Evolutionary conservation across 2,329 filamentous ascomycete species (phyloP), one percentile per base, ranked within the genome.

Genomic region (Penicillium sp.): DNA sequence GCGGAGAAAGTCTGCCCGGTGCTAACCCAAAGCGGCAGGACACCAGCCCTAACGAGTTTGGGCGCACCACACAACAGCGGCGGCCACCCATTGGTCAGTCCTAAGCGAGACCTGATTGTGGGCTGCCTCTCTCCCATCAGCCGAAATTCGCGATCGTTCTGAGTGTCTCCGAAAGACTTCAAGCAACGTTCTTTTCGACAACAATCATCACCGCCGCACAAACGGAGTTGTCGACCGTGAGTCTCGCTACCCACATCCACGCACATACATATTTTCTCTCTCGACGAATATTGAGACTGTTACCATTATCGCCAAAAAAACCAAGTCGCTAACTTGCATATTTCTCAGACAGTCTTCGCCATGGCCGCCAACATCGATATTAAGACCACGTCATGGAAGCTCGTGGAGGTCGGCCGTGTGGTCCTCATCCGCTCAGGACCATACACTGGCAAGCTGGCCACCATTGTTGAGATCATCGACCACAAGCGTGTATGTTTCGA

Each of bases 391-490:
- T 84, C 86, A 79, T 95, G 91, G 91, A 92, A 92, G 84, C 85
- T 91, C 80, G 92, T 99, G 78, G 92, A 99, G 88, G 90, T 97
- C 79, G 94, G 94, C 87, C 91, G 94, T 77, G 87, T 99, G 75
- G 88, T 96, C 77, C 86, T 96, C 78, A 87, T 97, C 82, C 88
- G 90, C 79, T 81, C 84, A 75, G 89, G 91, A 74, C 86, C 87
- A 71, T 89, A 81, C 82, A 81, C 83, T 69, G 92, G 92, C 82
- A 90, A 90, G 77, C 86, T 97, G 71, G 95, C 92, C 73, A 83
- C 87, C 72, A 93, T 99, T 74, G 91, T 96, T 80, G 93, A 99
- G 87, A 97, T 99, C 80, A 94, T 99, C 82, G 94, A 99, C 83
- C 93, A 99, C 89, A 97, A 96, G 87, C 91, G 94, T 82, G 94